Evolutionary conservation across 164 flowering plant genomes (phyloP).

Genomic region (Macadamia integrifolia): DNA sequence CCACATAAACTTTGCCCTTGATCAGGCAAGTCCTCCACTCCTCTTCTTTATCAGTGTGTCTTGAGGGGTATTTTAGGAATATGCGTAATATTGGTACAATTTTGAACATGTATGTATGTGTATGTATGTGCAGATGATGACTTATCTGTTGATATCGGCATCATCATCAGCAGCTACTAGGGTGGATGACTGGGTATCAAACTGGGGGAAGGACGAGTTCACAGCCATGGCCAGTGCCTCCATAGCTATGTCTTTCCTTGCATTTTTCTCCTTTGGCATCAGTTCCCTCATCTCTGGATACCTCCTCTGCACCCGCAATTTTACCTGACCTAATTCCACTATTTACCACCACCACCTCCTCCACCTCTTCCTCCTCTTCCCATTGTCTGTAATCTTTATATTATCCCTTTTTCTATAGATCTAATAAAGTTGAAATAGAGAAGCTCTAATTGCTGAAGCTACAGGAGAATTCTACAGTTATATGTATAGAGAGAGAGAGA

Average conservation of each 20-base stretch:
- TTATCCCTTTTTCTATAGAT: too few species aligned
- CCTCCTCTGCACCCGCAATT: constrained; percentile 38
- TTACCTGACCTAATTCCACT: neutral
- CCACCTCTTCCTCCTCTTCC: neutral
- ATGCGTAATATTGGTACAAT: too few species aligned
- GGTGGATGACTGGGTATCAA: constrained; percentile 65
- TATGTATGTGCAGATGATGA: constrained; percentile 45
- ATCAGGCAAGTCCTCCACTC: constrained; percentile 58
- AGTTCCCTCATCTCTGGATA: constrained; percentile 83
- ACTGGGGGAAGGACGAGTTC: constrained; percentile 90
- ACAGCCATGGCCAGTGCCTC: constrained; percentile 83
- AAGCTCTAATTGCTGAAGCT: too few species aligned
- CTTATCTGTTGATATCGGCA: constrained; percentile 85
- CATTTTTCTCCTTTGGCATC: constrained; percentile 64
- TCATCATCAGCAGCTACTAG: constrained; percentile 84
- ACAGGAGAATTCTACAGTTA: too few species aligned
- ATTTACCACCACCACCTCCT: too few species aligned
- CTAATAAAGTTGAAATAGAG: too few species aligned
- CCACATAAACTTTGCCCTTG: constrained; percentile 69
- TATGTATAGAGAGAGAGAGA: too few species aligned
- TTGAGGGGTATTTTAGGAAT: too few species aligned
- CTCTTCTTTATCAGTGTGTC: neutral
- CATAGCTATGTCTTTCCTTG: constrained; percentile 65
- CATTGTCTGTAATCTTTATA: neutral
- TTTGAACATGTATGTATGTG: neutral